Evolutionary conservation across 2,329 filamentous ascomycete genomes (phyloP), one percentile per base, ranked within the genome.

Genomic region (Thielaviopsis musarum): DNA sequence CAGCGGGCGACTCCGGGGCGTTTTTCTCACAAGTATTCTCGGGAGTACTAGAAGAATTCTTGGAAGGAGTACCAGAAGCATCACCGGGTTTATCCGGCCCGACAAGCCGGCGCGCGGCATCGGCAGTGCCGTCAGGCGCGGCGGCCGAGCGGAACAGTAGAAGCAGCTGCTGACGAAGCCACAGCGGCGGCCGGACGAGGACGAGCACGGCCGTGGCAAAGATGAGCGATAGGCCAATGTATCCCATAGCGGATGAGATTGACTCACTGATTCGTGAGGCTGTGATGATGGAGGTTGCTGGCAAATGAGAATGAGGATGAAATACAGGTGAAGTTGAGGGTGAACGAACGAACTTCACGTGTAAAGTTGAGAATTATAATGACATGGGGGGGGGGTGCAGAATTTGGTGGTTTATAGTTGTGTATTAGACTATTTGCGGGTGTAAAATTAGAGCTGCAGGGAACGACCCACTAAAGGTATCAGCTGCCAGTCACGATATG

Each of bases 191-290:
- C 49, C 75, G 75, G 62, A 83, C 73, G 65, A 77, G 70, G 63
- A 84, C 69, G 65, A 77, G 79, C 53, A 83, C 74, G 59, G 84
- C 70, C 0, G 81, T 81, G 52, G 77, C 81, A 63, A 85, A 68
- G 65, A 85, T 73, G 63, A 85, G 72, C n/a, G 81, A 81, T 63
- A 84, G 69, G 63, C 79, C 81, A 63, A 84, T 65, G 65, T 82
- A 68, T 63, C 73, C 77, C 80, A 83, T 83, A 58, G 59, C 65
- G 59, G 13, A 26, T 15, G 15, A 52, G 17, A 1, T 49, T n/a
- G 51, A 7, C 22, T 13, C 49, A 22, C 28, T 10, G 34, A 22
- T 10, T n/a, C 17, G 22, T 51, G 22, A 41, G 34, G 12, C 3
- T 41, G 34, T 6, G 3, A 17, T 45, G 38, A 45, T 34, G 30